phyloP scores from a whole-genome alignment of 441 rosid genomes.

The Syzygium malaccense region DNA sequence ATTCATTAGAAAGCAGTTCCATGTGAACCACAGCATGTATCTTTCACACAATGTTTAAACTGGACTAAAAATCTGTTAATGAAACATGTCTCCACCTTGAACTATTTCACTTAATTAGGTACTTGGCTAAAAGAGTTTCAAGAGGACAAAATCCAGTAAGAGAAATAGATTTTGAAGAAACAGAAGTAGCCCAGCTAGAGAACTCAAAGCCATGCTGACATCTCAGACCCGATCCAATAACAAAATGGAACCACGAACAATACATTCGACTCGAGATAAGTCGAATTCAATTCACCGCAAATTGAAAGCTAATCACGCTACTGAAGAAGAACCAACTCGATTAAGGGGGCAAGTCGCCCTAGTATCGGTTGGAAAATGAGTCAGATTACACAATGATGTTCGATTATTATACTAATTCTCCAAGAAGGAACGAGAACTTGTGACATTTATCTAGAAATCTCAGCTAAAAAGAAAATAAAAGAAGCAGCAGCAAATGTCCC shows the following conservation, averaged over 20 bases:
- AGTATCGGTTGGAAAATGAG: background rate
- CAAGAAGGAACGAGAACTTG: background rate
- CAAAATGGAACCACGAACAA: too few relatives aligned
- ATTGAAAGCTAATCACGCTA: background rate
- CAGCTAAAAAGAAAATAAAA: background rate
- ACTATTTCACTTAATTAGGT: too few relatives aligned
- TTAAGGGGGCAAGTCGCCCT: background rate
- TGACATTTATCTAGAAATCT: rapidly evolving
- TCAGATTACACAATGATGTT: background rate
- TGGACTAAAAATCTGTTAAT: background rate
- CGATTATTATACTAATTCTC: background rate
- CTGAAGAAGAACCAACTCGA: background rate
- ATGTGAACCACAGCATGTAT: background rate
- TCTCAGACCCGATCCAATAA: too few relatives aligned
- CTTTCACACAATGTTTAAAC: background rate
- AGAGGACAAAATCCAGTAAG: background rate
- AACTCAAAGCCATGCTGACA: background rate
- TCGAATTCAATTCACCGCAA: too few relatives aligned
- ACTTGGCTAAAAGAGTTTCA: background rate
- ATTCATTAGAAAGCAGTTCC: background rate
- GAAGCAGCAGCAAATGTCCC: background rate
- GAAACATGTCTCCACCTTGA: background rate
- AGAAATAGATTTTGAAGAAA: background rate
- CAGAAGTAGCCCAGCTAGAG: background rate
- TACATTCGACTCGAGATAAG: too few relatives aligned